Evolutionary conservation across 257 asterid genomes (phyloP).

Genomic region (Salvia splendens): DNA sequence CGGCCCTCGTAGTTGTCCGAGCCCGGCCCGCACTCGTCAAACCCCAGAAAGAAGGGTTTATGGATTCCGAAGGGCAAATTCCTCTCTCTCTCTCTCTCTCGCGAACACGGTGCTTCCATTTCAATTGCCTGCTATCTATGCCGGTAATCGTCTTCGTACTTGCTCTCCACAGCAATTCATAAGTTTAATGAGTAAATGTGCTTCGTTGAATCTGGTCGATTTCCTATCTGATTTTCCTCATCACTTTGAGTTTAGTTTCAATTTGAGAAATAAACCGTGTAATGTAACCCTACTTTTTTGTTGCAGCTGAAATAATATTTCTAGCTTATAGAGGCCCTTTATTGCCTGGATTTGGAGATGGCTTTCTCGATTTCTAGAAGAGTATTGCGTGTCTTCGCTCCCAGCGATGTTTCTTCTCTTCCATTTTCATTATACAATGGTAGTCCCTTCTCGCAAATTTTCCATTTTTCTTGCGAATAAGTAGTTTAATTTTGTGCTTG

Average conservation of each 20-base stretch:
- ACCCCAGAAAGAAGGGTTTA: slow-evolving; percentile 23
- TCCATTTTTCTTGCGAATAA: neutral
- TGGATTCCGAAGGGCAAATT: neutral
- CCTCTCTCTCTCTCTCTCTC: slow-evolving; percentile 1
- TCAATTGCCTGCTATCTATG: neutral
- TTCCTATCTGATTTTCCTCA: neutral
- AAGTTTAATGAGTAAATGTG: neutral
- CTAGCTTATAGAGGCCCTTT: slow-evolving; percentile 7
- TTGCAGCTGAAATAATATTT: slow-evolving; percentile 16
- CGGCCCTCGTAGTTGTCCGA: neutral
- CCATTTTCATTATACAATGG: neutral
- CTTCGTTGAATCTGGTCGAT: neutral
- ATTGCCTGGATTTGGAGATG: slow-evolving; percentile 3
- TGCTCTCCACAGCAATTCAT: neutral
- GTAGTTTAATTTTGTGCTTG: neutral
- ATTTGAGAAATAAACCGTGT: neutral
- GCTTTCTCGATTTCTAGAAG: slow-evolving; percentile 19
- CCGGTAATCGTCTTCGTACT: slow-evolving; percentile 7
- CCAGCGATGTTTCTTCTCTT: slow-evolving; percentile 19
- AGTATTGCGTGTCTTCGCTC: slow-evolving; percentile 16
- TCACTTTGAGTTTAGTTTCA: neutral
- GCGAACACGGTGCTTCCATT: neutral
- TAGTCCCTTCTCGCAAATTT: neutral
- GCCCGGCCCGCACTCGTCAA: slow-evolving; percentile 21
- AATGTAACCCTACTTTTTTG: neutral